Evolutionary conservation across 192 early-diverging fungal species (phyloP).

Genomic region (Anaeromyces robustus): DNA sequence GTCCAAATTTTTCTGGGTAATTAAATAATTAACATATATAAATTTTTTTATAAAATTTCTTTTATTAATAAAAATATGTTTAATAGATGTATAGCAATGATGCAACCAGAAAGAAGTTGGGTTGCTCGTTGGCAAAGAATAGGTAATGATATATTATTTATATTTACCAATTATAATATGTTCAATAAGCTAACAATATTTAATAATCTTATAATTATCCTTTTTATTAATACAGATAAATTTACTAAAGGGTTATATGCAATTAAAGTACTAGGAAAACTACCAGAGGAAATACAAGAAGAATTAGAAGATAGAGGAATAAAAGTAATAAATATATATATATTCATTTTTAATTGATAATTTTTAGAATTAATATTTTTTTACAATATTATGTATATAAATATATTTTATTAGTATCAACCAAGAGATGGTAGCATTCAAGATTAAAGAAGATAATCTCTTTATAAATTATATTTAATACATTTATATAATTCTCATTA

Average conservation of each 20-base stretch:
- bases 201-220: no score
- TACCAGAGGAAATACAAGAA: constrained; percentile 54
- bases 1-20: constrained; percentile 58
- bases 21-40: no score
- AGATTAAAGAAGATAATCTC: no score
- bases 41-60: no score
- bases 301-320: constrained; percentile 54
- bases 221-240: constrained; percentile 27
- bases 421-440: not conserved
- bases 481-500: no score
- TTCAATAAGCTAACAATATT: not conserved
- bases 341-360: not conserved
- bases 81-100: constrained; percentile 48
- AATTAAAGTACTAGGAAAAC: constrained; percentile 47
- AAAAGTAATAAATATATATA: not conserved
- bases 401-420: not conserved
- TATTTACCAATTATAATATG: not conserved
- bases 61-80: no score
- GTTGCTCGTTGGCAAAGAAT: constrained; percentile 56
- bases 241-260: constrained; percentile 59
- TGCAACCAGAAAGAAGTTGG: constrained; percentile 61
- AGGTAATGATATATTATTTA: constrained; percentile 15
- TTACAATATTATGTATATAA: not conserved
- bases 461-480: no score
- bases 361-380: not conserved